Base-by-base conservation (phyloP, 805 yeast genomes). In the Wickerhamomyces canadensis region DNA sequence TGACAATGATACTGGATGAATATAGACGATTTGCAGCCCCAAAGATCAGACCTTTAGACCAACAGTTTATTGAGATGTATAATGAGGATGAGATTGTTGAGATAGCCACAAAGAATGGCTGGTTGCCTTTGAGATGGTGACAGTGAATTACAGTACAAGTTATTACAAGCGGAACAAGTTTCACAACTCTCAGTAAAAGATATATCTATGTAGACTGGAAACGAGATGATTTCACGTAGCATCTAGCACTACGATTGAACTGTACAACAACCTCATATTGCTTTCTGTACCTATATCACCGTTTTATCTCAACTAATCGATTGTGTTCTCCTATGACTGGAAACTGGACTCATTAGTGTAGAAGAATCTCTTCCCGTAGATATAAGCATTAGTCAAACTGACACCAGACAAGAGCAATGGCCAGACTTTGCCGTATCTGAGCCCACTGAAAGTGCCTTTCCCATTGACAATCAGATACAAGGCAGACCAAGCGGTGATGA, bases 1-100 rank as follows among this genome's bases (percentile, higher is more conserved):
- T 88, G 45, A 82, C 96, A 2, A 84, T 91, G 78, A 93, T 91
- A 15, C 88, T 93, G 54, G 98, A 93, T 52, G 98, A 93, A 57
- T 93, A 93, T 62, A 67, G 98, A 42, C 73, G 91, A 52, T 93
- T 88, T 65, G 95, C 98, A 7, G 83, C 83, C 36, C 98, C 98
- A 9, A 93, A 93, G 60, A 93, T 88, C 40, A 70, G 98, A 46
- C 95, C 97, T 13, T 69, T 93, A 67, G 98, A 93, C 62, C 96
- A 88, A 58, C 96, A 91, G 58, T 84, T 91, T 52, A 91, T 91
- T 42, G 98, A 93, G 62, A 68, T 87, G 68, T 91, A 84, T 57
- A 82, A 88, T 51, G 84, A 78, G 35, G 55, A 63, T 5, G 80
- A 74, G 38, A 75, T 84, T n/a, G 68, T 67, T 13, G 58, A 68